These are phyloP conservation scores for Creolimax fragrantissima DNA, from an alignment of 78 protist genomes.

Conservation along the genomic window DNA sequence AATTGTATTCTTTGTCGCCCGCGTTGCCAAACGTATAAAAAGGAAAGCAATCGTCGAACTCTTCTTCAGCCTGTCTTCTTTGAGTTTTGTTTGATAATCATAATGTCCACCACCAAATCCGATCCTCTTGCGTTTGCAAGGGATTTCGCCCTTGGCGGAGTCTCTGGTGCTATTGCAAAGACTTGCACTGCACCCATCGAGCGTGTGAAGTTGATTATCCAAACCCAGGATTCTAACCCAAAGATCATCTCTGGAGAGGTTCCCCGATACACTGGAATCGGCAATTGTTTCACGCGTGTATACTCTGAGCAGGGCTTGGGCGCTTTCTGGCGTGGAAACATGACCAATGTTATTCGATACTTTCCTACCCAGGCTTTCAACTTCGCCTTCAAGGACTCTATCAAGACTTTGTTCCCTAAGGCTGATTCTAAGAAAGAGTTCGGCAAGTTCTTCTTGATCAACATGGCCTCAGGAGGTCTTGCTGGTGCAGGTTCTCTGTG, in stretches of 20 bases:
- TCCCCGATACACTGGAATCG: conserved; percentile 81
- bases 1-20: too few relatives aligned
- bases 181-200: conserved; percentile 92
- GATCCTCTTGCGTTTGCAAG: conserved; percentile 10
- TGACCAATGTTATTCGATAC: conserved; percentile 90
- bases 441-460: conserved; percentile 58
- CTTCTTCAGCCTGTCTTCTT: too few relatives aligned
- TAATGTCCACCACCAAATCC: neutral
- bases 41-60: too few relatives aligned
- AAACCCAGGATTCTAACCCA: conserved; percentile 60
- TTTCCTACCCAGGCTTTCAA: conserved; percentile 97
- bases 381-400: conserved; percentile 94
- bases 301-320: conserved; percentile 79
- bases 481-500: conserved; percentile 93
- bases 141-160: conserved; percentile 72
- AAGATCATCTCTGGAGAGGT: conserved; percentile 21
- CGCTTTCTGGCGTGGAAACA: conserved; percentile 88
- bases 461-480: conserved; percentile 92
- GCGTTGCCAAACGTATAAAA: too few relatives aligned
- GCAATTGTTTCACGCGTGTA: conserved; percentile 84
- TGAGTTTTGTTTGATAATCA: too few relatives aligned
- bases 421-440: conserved; percentile 12
- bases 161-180: conserved; percentile 86
- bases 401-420: conserved; percentile 73
- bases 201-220: conserved; percentile 93